phyloP scores from a whole-genome alignment of 116 monocot genomes.

The Thalassia testudinum region DNA sequence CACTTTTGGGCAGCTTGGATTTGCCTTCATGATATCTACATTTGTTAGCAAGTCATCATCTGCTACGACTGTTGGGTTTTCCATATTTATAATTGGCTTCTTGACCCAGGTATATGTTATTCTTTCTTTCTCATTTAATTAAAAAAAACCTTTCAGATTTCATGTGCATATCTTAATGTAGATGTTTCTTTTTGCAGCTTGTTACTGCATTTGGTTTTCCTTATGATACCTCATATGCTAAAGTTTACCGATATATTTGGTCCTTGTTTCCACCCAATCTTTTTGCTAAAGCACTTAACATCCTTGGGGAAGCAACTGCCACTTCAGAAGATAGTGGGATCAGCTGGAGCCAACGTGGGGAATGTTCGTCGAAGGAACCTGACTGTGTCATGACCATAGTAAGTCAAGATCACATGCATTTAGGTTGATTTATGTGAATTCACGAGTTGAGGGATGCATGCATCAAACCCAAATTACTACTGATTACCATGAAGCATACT shows the following conservation, averaged over 20 bases:
- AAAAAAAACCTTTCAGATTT: neutral
- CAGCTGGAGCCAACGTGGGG: constrained; percentile 46
- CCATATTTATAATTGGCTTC: constrained; percentile 83
- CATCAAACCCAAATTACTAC: no score
- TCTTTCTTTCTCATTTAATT: neutral
- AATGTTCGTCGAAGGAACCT: constrained; percentile 28
- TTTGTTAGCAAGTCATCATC: constrained; percentile 76
- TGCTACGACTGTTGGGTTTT: constrained; percentile 76
- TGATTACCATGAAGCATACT: no score
- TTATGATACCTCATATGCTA: constrained; percentile 17
- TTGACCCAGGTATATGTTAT: constrained; percentile 54
- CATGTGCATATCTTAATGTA: constrained; percentile 25
- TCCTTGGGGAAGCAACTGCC: constrained; percentile 58
- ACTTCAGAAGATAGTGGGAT: constrained; percentile 57
- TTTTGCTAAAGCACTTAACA: constrained; percentile 55
- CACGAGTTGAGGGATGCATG: no score
- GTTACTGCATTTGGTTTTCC: constrained; percentile 90
- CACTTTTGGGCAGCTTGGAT: constrained; percentile 54
- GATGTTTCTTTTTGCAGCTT: constrained; percentile 49
- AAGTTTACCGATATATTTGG: constrained; percentile 33
- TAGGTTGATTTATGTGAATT: no score
- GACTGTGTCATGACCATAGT: constrained; percentile 70
- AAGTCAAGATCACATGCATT: constrained; percentile 11
- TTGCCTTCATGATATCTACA: constrained; percentile 85
- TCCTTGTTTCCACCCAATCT: constrained; percentile 81